These are phyloP conservation scores for Aspergillus coremiiformis DNA, from an alignment of 495 filamentous ascomycete genomes.

Conservation along the genomic window DNA sequence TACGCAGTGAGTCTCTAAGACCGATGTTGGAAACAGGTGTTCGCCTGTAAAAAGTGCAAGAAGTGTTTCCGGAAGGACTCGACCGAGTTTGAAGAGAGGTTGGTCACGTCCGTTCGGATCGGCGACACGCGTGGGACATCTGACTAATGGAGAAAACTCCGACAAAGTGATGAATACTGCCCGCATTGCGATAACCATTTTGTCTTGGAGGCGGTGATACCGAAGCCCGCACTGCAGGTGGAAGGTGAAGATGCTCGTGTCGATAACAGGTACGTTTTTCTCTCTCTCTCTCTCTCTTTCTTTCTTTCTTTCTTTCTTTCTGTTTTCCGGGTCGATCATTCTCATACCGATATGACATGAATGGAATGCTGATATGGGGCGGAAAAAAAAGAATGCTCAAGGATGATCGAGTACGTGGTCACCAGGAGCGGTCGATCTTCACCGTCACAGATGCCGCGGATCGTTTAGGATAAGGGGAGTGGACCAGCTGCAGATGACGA, in stretches of 20 bases:
- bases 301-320: too few species aligned
- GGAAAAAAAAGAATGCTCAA: conserved; percentile 67
- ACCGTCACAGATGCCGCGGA: conserved; percentile 64
- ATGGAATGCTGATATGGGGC: not conserved
- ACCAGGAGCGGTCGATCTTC: conserved; percentile 60
- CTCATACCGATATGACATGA: too few species aligned
- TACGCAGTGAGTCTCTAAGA: not conserved
- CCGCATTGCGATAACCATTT: conserved; percentile 99
- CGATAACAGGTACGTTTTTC: conserved; percentile 52
- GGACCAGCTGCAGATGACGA: conserved; percentile 13
- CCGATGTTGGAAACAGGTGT: conserved; percentile 37
- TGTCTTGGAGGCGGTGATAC: conserved; percentile 77
- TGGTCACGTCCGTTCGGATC: conserved; percentile 1
- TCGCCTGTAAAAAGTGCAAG: conserved; percentile 97
- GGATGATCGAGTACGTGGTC: conserved; percentile 70
- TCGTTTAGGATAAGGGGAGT: conserved; percentile 54
- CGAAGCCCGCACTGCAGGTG: conserved; percentile 69
- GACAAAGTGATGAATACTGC: conserved; percentile 98
- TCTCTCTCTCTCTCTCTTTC: not conserved
- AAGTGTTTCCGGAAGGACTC: conserved; percentile 96
- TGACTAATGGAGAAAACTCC: conserved; percentile 4
- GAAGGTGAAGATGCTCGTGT: conserved; percentile 85
- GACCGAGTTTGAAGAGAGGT: conserved; percentile 83
- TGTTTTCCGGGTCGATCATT: not conserved
- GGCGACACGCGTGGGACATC: too few species aligned